phyloP scores from a whole-genome alignment of 225 moss, liverwort and hornwort genomes.

The Pseudisothecium myosuroides region DNA sequence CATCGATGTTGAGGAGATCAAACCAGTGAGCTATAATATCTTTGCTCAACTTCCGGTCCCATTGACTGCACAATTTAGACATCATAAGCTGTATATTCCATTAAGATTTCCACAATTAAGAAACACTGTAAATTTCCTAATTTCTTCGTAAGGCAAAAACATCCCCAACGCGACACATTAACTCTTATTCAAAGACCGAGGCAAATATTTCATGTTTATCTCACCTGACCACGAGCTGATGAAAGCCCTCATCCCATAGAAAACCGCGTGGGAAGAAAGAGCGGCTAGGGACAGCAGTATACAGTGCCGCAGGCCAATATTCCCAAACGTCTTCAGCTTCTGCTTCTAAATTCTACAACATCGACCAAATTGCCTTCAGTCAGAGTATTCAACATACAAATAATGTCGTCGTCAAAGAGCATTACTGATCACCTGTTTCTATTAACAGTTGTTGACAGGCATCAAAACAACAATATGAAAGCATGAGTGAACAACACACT shows the following conservation, averaged over 20 bases:
- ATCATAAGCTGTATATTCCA: not conserved
- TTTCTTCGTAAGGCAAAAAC: not conserved
- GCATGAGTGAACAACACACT: not conserved
- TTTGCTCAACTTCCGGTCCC: slow-evolving; percentile 83
- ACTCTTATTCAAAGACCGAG: not conserved
- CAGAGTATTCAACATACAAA: not conserved
- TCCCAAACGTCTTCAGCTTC: slow-evolving; percentile 53
- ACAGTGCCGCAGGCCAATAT: slow-evolving; percentile 90
- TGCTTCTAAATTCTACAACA: not conserved
- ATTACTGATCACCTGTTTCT: not conserved
- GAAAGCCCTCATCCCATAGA: slow-evolving; percentile 98
- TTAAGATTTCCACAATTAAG: not conserved
- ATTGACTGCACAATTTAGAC: slow-evolving; percentile 54
- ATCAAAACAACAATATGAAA: not conserved
- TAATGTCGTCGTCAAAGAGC: not conserved
- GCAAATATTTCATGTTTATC: not conserved
- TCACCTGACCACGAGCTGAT: slow-evolving; percentile 84
- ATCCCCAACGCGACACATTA: not conserved
- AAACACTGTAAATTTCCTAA: not conserved
- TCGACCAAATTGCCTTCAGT: not conserved
- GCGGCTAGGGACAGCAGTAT: slow-evolving; percentile 89
- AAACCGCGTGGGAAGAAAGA: slow-evolving; percentile 97
- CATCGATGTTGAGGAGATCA: slow-evolving; percentile 57
- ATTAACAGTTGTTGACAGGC: not conserved
- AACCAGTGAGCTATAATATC: slow-evolving; percentile 61